These are phyloP conservation scores for Colletotrichum lentis DNA, from an alignment of 2,329 filamentous ascomycete species.

Conservation along the genomic window DNA sequence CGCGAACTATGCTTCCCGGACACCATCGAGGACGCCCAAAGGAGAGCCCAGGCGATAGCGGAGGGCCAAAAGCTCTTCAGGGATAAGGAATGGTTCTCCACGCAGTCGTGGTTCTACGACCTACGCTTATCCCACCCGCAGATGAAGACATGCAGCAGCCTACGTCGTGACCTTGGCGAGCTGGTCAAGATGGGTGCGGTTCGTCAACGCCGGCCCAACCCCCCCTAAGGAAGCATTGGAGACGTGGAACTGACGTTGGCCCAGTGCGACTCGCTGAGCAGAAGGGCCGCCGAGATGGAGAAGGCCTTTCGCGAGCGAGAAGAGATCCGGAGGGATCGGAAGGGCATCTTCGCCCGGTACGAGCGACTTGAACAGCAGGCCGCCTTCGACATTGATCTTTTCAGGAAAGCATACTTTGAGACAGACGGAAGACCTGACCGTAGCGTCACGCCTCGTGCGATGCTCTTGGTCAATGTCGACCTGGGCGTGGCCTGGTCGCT, in stretches of 20 bases:
- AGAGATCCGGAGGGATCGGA: background rate
- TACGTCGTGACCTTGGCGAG: background rate
- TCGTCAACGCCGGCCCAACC: background rate
- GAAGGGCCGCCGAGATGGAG: background rate
- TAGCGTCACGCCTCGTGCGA: too few relatives aligned
- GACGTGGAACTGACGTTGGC: too few relatives aligned
- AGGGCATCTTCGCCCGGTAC: background rate
- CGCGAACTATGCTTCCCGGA: background rate
- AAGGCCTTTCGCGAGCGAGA: background rate
- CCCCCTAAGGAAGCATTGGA: too few relatives aligned
- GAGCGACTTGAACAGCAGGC: background rate
- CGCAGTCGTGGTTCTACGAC: too few relatives aligned
- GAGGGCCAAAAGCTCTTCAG: background rate
- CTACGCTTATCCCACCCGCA: background rate
- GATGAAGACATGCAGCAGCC: constrained; percentile 7
- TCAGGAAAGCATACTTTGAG: background rate
- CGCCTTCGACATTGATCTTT: constrained; percentile 9
- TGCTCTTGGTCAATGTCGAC: too few relatives aligned
- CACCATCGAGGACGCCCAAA: too few relatives aligned
- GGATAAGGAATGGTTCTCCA: background rate
- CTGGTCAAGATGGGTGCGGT: constrained; percentile 16
- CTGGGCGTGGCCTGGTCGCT: too few relatives aligned
- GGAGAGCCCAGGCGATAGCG: too few relatives aligned
- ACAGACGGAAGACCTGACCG: too few relatives aligned
- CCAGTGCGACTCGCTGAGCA: constrained; percentile 5